phyloP scores from a whole-genome alignment of 495 filamentous ascomycete genomes.

The Parachaetomium inaequale region DNA sequence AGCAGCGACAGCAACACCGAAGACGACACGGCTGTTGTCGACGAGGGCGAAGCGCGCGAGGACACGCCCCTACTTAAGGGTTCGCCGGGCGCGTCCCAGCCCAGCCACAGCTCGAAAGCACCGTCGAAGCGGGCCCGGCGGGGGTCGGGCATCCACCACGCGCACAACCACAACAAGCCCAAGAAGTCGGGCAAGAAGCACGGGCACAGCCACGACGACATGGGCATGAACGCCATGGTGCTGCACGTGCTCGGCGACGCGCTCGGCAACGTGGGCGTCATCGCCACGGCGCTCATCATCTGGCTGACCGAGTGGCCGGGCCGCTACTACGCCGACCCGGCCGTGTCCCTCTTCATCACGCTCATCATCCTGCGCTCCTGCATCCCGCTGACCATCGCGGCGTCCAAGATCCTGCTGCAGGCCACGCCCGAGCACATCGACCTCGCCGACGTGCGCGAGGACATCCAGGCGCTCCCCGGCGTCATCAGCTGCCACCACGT shows the following conservation, averaged over 20 bases:
- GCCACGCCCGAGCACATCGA: constrained; percentile 84
- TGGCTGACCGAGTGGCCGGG: constrained; percentile 70
- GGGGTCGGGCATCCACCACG: constrained; percentile 49
- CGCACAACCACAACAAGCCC: constrained; percentile 80
- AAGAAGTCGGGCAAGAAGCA: constrained; percentile 60
- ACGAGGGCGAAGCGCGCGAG: constrained; percentile 36
- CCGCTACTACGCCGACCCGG: constrained; percentile 78
- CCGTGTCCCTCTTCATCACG: constrained; percentile 94
- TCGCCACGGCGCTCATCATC: constrained; percentile 85
- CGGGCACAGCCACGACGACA: constrained; percentile 75
- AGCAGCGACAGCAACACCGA: constrained; percentile 49
- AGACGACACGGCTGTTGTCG: constrained; percentile 39
- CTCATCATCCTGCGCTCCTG: constrained; percentile 88
- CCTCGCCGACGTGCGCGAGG: constrained; percentile 85
- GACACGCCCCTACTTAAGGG: constrained; percentile 43
- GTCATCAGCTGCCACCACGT: constrained; percentile 89
- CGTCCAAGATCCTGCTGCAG: constrained; percentile 90
- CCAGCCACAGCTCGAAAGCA: constrained; percentile 27
- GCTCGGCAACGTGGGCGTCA: constrained; percentile 95
- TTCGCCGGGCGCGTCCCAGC: constrained; percentile 8
- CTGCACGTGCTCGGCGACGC: constrained; percentile 96
- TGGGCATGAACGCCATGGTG: constrained; percentile 97
- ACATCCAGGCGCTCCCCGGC: constrained; percentile 79
- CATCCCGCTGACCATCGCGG: constrained; percentile 87
- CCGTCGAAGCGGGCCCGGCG: constrained; percentile 30